Conservation (phyloP, 116 monocot genomes). For the Phalaenopsis hybrid region DNA sequence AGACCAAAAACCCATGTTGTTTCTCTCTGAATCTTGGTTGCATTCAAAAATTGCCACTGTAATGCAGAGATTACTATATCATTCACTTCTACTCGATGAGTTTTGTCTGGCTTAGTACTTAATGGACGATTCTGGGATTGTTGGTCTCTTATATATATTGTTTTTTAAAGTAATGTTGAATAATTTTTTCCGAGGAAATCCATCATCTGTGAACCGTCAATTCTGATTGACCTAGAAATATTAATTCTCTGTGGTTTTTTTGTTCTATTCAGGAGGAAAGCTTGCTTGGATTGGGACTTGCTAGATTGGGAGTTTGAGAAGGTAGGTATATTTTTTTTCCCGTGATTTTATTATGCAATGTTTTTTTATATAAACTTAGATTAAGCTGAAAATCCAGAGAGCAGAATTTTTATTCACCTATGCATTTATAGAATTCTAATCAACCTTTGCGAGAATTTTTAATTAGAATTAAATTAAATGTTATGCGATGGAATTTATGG, state of each 20-base stretch:
- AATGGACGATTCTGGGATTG: neutral
- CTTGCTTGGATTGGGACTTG: conserved; percentile 5
- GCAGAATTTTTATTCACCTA: neutral
- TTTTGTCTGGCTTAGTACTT: neutral
- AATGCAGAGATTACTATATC: neutral
- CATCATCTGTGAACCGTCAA: neutral
- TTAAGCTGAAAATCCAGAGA: neutral
- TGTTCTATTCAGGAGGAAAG: conserved; percentile 4
- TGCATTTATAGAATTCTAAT: neutral
- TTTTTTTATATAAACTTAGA: neutral
- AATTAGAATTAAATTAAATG: neutral
- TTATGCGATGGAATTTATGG: neutral
- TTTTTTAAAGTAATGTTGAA: neutral
- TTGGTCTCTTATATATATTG: neutral
- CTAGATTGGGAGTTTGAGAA: conserved; percentile 5
- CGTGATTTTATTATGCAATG: neutral
- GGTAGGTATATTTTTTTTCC: neutral
- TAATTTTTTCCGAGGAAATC: neutral
- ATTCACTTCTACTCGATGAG: neutral
- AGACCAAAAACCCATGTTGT: neutral
- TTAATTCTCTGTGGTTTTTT: neutral
- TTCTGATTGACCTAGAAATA: neutral
- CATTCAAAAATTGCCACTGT: neutral
- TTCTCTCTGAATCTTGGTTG: neutral
- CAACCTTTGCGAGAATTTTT: neutral